Evolutionary conservation across 352 stramenopile species (phyloP), one percentile per base, ranked within the genome.

Genomic region (Phytophthora syringae): DNA sequence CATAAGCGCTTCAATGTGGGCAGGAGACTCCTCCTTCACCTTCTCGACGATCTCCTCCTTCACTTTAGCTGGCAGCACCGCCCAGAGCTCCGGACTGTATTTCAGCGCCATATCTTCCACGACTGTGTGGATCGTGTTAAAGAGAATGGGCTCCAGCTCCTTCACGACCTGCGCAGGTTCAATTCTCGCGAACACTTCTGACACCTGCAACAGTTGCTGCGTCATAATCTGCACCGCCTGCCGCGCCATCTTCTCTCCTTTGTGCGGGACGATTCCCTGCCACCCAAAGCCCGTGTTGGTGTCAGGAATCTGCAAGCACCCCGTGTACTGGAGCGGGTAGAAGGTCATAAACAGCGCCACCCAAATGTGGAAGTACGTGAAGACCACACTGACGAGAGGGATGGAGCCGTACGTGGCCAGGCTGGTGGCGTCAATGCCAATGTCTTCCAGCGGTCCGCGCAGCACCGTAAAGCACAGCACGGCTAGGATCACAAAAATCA

Each of bases 321-420:
- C 97, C 25, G 85, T 72, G 70, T 98, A 99, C 44, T 98, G 74
- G 32, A 99, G 80, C 6, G 97, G 97, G 72, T 98, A 97, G 75
- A 99, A 99, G 30, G 98, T 99, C 91, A 98, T 98, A 80, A 95
- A 99, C 2, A 99, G 77, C 32, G 97, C 97, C 56, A 98, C 72
- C 80, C 96, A 97, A 77, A 98, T 99, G 72, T 98, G 97, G 37
- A 97, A 72, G 62, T 98, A 99, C 37, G 94, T 98, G 60, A 98
- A 97, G 13, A 85, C 74, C 27, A 97, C 88, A 30, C 86, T 94
- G 16, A 97, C 92, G 45, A 92, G 64, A 5, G 87, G 88, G 55
- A 97, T 96, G 5, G 84, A 93, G 25, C 82, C 86, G 62, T 90
- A 94, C 62, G 89, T 90, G 51, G 95, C 60, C 22, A 97, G 48